Evolutionary conservation across 495 filamentous ascomycete genomes (phyloP), one percentile per base, ranked within the genome.

Genomic region (Penicillium angulare): DNA sequence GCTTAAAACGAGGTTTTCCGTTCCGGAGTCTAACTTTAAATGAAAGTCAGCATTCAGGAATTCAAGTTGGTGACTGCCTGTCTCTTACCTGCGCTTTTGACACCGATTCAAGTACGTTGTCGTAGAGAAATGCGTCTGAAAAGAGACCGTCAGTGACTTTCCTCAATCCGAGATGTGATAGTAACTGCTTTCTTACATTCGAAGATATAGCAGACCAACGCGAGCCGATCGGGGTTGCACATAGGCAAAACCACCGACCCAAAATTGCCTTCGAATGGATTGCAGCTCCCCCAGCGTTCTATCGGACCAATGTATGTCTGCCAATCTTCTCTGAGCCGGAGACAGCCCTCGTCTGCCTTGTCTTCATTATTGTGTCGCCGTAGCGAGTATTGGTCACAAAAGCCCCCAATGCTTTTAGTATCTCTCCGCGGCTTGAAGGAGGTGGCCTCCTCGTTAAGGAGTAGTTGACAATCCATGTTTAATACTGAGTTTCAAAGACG

Each of bases 41-140:
- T 46, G 18, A 12, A 31, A 10, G 13, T 20, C 4, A 33, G 10
- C 15, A 41, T 39, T n/a, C n/a, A n/a, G n/a, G n/a, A n/a, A n/a
- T n/a, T n/a, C n/a, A n/a, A n/a, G n/a, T n/a, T n/a, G n/a, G n/a
- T n/a, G n/a, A n/a, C n/a, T n/a, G n/a, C n/a, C n/a, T n/a, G n/a
- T n/a, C n/a, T n/a, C 52, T 26, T 49, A 63, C 60, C 18, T 42
- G 50, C 10, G 49, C 55, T 20, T 53, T 57, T 12, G 56, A 38
- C n/a, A 36, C 55, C 13, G 60, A 60, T 43, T 63, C 56, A 7
- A 63, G 47, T 3, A 63, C 60, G 50, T 57, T 63, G 46, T 63
- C 60, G 41, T 63, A 63, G 39, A 63, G 12, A 39, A 59, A 60
- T 0, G 54, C 59, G 32, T 55, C 59, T 61, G 21, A 16, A 20